A percentile compares a stretch with the other conserved stretches of the same genome.
Conservation (phyloP, 331 rosid genomes). For the Telfairia occidentalis region DNA sequence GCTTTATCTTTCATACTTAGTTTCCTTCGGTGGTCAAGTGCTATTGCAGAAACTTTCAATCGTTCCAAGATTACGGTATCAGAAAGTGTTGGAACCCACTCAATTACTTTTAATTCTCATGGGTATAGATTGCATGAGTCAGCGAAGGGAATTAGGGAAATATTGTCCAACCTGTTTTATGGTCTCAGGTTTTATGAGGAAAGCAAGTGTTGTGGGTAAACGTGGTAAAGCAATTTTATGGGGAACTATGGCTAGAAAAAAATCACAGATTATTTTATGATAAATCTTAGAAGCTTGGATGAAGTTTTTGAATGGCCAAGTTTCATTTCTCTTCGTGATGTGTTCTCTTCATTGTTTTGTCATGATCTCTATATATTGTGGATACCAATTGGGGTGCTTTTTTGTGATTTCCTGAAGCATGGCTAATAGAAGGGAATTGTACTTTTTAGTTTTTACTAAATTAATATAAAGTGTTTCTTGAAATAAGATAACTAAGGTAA, state of each 20-base stretch:
- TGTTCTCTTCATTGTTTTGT: not conserved
- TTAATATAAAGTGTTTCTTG: not conserved
- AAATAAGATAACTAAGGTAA: not conserved
- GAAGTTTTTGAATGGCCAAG: not conserved
- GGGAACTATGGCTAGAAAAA: not conserved
- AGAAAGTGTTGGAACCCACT: not conserved
- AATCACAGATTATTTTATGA: not conserved
- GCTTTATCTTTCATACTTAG: not conserved
- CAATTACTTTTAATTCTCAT: not conserved
- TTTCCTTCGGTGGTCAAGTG: not conserved
- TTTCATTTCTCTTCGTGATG: not conserved
- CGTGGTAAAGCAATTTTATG: not conserved
- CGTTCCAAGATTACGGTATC: not conserved
- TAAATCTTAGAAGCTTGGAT: not conserved
- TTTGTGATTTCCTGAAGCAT: not conserved
- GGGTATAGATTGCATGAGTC: not conserved
- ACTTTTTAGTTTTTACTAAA: not conserved
- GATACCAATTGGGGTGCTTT: not conserved
- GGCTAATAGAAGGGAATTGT: not conserved
- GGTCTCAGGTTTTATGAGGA: not conserved
- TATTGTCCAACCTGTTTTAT: not conserved
- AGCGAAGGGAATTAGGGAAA: not conserved
- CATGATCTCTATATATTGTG: not conserved
- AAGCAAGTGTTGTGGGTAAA: not conserved
- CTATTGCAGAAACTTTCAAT: not conserved